Evolutionary conservation across 1,139 yeast genomes (phyloP).

Genomic region (Yamadazyma membranifaciens): DNA sequence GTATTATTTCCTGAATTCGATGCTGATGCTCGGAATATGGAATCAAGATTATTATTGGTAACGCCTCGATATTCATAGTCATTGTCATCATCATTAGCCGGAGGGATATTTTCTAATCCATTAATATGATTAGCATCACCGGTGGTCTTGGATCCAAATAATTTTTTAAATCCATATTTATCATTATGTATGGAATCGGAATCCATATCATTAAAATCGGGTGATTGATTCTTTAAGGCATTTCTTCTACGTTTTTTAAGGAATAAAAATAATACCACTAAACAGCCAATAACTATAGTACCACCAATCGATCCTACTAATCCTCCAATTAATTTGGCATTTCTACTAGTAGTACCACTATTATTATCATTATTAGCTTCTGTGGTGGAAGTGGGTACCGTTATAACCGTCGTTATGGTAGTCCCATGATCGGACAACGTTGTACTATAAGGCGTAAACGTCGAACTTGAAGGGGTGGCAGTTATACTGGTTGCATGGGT

Average conservation of each 20-base stretch:
- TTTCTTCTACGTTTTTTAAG: conserved; percentile 31
- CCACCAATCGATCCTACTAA: conserved; percentile 51
- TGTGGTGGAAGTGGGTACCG: conserved; percentile 36
- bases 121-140: conserved; percentile 10
- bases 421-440: conserved; percentile 31
- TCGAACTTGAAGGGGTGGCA: background rate
- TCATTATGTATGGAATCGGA: conserved; percentile 13
- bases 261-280: conserved; percentile 37
- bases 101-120: conserved; percentile 13
- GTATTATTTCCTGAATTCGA: conserved; percentile 23
- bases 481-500: conserved; percentile 1
- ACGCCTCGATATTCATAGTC: conserved; percentile 49
- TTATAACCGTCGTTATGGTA: conserved; percentile 42
- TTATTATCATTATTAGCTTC: conserved; percentile 8
- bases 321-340: conserved; percentile 45
- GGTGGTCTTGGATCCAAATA: conserved; percentile 29
- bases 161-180: conserved; percentile 27
- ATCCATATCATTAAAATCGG: conserved; percentile 34
- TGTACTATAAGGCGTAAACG: conserved; percentile 22
- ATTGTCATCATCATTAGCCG: conserved; percentile 17
- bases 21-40: conserved; percentile 33
- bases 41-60: conserved; percentile 45
- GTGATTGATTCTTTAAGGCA: conserved; percentile 41
- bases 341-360: conserved; percentile 20
- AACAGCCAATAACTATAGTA: conserved; percentile 37